A percentile compares a stretch with the other conserved stretches of the same genome.
phyloP scores from a whole-genome alignment of 148 eudicot genomes.

The Dianthus caryophyllus region DNA sequence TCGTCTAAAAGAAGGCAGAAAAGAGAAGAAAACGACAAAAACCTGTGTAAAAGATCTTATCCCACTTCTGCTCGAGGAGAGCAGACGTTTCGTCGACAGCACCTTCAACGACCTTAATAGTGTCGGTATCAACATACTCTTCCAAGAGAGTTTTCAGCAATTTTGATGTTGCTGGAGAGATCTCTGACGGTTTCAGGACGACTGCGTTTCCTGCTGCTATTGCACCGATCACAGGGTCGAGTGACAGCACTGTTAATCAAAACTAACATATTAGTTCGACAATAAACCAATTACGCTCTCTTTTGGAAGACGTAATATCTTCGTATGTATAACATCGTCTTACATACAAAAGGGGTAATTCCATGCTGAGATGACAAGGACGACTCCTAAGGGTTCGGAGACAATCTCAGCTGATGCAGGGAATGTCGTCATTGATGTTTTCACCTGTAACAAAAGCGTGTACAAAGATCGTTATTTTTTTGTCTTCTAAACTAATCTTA shows the following conservation, averaged over 20 bases:
- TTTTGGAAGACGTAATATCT: not conserved
- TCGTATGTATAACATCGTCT: not conserved
- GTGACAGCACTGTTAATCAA: constrained; percentile 51
- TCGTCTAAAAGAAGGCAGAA: too few species aligned
- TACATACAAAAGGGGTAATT: constrained; percentile 87
- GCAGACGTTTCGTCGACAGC: constrained; percentile 61
- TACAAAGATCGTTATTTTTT: not conserved
- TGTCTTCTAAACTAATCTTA: not conserved
- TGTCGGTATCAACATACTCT: constrained; percentile 58
- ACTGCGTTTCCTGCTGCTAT: constrained; percentile 91
- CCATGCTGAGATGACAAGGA: constrained; percentile 76
- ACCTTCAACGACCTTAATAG: constrained; percentile 76
- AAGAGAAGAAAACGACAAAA: not conserved
- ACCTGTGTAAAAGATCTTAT: constrained; percentile 96
- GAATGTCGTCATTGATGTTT: constrained; percentile 41
- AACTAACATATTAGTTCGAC: constrained; percentile 2
- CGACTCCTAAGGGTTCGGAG: constrained; percentile 64
- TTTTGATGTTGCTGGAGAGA: constrained; percentile 74
- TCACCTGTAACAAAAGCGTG: constrained; percentile 37
- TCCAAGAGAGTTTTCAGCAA: constrained; percentile 51
- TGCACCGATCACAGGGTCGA: constrained; percentile 90
- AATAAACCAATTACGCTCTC: not conserved
- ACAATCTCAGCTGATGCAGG: constrained; percentile 68
- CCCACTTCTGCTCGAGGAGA: constrained; percentile 85
- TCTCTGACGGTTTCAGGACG: constrained; percentile 85